These are phyloP conservation scores for Suillus clintonianus DNA, from an alignment of 768 basidiomycete species.

Conservation along the genomic window DNA sequence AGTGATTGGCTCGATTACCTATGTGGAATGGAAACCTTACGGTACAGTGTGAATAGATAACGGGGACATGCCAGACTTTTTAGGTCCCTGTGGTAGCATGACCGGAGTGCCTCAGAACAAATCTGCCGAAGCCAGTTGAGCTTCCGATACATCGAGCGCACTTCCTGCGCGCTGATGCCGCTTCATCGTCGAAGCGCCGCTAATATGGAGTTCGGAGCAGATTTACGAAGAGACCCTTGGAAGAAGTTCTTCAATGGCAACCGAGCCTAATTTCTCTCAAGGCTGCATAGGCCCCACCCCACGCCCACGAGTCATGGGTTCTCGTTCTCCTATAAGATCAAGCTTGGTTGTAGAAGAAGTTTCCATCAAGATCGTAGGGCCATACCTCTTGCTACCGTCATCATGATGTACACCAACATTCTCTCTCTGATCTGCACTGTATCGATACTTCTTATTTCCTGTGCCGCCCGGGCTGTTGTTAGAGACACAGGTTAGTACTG, in stretches of 20 bases:
- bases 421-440: not conserved
- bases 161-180: not conserved
- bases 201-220: not conserved
- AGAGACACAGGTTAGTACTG: conserved; percentile 1
- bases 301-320: not conserved
- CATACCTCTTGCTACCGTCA: not conserved
- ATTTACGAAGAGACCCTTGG: not conserved
- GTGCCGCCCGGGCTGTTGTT: not conserved
- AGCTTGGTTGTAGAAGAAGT: not conserved
- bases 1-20: not conserved
- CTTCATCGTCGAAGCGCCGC: not conserved
- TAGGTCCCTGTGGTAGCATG: not conserved
- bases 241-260: not conserved
- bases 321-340: not conserved
- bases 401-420: not conserved
- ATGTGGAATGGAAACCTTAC: not conserved
- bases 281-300: not conserved
- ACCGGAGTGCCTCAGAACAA: not conserved
- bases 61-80: not conserved
- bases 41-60: not conserved
- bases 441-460: not conserved
- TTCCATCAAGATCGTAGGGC: not conserved
- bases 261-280: conserved; percentile 1
- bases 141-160: not conserved
- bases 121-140: not conserved